phyloP scores from a whole-genome alignment of 805 yeast species.

The Candida orba region DNA sequence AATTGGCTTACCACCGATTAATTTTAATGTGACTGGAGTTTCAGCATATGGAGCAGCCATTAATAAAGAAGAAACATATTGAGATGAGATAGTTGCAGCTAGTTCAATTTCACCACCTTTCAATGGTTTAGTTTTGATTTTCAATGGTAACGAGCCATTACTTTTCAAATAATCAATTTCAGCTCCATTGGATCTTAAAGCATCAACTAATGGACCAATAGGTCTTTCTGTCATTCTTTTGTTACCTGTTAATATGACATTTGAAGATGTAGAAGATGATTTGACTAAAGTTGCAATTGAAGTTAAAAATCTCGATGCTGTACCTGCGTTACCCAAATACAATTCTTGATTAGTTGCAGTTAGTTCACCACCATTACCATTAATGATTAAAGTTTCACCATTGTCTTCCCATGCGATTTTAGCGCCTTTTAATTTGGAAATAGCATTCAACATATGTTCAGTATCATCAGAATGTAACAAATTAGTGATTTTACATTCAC shows the following conservation, averaged over 20 bases:
- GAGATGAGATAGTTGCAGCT: slow-evolving; percentile 95
- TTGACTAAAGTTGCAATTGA: slow-evolving; percentile 84
- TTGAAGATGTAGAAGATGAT: slow-evolving; percentile 32
- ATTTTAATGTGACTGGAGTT: slow-evolving; percentile 75
- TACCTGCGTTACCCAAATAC: slow-evolving; percentile 95
- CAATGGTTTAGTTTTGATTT: slow-evolving; percentile 64
- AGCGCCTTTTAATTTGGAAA: slow-evolving; percentile 74
- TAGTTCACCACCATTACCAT: slow-evolving; percentile 78
- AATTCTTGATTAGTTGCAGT: slow-evolving; percentile 58
- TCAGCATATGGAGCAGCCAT: slow-evolving; percentile 98
- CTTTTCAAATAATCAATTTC: slow-evolving; percentile 61
- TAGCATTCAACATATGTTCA: slow-evolving; percentile 87
- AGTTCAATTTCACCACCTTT: slow-evolving; percentile 89
- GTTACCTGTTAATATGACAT: slow-evolving; percentile 80
- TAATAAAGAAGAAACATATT: slow-evolving; percentile 89
- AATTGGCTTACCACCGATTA: slow-evolving; percentile 95
- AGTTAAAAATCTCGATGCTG: slow-evolving; percentile 92
- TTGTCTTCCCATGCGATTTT: slow-evolving; percentile 74
- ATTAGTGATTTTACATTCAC: slow-evolving; percentile 76
- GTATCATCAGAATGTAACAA: slow-evolving; percentile 95
- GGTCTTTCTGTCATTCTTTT: slow-evolving; percentile 97
- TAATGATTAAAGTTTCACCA: slow-evolving; percentile 82
- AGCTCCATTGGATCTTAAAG: slow-evolving; percentile 76
- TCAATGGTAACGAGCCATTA: slow-evolving; percentile 81
- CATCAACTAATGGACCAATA: slow-evolving; percentile 91